A percentile compares a stretch with the other conserved stretches of the same genome.
These are phyloP conservation scores for Cinnamomum chago DNA, from an alignment of 164 flowering plant genomes.

Conservation along the genomic window DNA sequence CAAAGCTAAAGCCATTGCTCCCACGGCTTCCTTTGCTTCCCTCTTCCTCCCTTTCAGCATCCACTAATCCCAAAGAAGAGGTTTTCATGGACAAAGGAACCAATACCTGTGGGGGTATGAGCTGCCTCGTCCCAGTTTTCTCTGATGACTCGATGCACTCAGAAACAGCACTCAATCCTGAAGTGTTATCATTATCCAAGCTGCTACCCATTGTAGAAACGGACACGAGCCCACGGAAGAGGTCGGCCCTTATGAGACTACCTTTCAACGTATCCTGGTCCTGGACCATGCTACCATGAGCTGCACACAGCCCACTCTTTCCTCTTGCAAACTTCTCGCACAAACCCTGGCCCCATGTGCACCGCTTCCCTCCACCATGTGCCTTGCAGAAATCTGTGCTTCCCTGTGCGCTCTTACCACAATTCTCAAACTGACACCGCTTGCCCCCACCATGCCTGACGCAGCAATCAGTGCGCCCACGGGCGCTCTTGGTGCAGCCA, in stretches of 20 bases:
- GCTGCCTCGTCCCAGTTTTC: conserved; percentile 40
- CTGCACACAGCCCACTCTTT: conserved; percentile 71
- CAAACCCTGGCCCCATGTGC: conserved; percentile 58
- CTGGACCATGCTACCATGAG: conserved; percentile 54
- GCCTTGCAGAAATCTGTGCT: conserved; percentile 90
- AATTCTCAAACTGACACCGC: conserved; percentile 53
- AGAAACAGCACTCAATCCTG: conserved; percentile 47
- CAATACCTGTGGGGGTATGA: conserved; percentile 72
- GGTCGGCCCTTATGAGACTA: conserved; percentile 54
- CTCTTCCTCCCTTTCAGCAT: conserved; percentile 16
- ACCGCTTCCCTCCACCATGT: conserved; percentile 85
- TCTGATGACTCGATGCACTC: conserved; percentile 47
- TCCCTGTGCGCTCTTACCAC: conserved; percentile 86
- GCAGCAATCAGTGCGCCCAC: conserved; percentile 76
- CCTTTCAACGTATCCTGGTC: conserved; percentile 28
- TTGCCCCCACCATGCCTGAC: conserved; percentile 88
- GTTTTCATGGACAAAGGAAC: conserved; percentile 80
- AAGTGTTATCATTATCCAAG: conserved; percentile 39
- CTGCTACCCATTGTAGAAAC: conserved; percentile 38
- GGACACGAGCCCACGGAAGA: conserved; percentile 62
- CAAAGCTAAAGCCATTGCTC: conserved; percentile 30
- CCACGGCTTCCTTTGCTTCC: conserved; percentile 17
- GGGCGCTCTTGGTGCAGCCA: conserved; percentile 79
- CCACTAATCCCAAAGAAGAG: conserved; percentile 27
- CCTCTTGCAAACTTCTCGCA: conserved; percentile 85